Base-by-base conservation (phyloP, 495 filamentous ascomycete species). In the Aspergillus affinis region DNA sequence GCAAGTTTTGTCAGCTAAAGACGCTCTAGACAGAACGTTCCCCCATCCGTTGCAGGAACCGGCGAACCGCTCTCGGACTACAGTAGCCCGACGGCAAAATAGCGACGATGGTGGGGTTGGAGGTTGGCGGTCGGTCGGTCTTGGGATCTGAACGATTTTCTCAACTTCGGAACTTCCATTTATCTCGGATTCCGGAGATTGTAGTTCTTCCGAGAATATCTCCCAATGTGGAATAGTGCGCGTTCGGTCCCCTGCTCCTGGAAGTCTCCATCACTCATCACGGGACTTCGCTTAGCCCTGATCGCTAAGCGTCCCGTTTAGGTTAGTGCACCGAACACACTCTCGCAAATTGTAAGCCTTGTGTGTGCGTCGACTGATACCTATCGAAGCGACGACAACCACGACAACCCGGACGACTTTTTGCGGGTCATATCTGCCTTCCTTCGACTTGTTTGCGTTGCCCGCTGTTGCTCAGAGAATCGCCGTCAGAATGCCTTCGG, bases 401-500 rank as follows among this genome's bases (percentile, higher is more conserved):
- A 76, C 74, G 73, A 78, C 75, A 74, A 78, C 70, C 72, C 74
- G 75, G 69, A 77, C 74, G 76, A 79, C 75, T 73, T 73, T 71
- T 75, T 75, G 75, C 77, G 75, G 76, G 76, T 75, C 75, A 77
- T 75, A 61, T 67, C 62, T 68, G 61, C 66, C 61, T 69, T 76
- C 70, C 66, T 72, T 79, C 73, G 76, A 79, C 76, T 72, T 76
- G 69, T 73, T 74, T 76, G 75, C 71, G 72, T 76, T 73, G 73
- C 75, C 75, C 72, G 74, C 72, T 72, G 65, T 63, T 67, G 70
- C 72, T 76, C 75, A 78, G 75, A 41, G 36, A 73, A 72, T 65
- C 70, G 66, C 72, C 70, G 79, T 79, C 86, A 90, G 83, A 76
- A 92, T 92, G 89, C 84, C 87, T 86, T 85, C 86, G 71, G 88